Conservation (phyloP, 2,329 filamentous ascomycete species). For the Fusarium sp. region DNA sequence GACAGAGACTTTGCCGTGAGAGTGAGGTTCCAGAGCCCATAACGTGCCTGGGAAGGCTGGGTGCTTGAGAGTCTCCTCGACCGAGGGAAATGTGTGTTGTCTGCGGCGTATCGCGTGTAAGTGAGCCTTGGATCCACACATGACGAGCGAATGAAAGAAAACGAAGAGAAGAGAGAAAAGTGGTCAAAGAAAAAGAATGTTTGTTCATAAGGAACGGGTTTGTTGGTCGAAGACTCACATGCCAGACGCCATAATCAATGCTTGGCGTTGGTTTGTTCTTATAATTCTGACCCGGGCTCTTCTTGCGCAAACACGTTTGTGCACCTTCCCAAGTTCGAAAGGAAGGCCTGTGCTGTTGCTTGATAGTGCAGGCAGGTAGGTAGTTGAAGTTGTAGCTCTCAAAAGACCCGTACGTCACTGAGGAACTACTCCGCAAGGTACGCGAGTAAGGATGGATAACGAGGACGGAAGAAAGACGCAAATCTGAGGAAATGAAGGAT, state of each 20-base stretch:
- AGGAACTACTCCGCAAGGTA: neutral
- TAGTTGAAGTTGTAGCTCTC: neutral
- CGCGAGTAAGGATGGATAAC: neutral
- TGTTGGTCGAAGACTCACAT: constrained; percentile 23
- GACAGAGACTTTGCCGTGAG: constrained; percentile 69
- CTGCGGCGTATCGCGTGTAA: constrained; percentile 26
- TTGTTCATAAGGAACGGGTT: neutral
- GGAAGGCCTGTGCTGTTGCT: neutral
- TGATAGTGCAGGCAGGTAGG: too few relatives aligned
- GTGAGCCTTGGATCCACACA: constrained; percentile 9
- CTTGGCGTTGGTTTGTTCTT: constrained; percentile 25
- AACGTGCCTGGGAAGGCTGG: constrained; percentile 74
- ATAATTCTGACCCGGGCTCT: neutral
- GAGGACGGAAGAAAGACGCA: too few relatives aligned
- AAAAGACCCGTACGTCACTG: constrained; percentile 5
- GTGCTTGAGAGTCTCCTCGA: constrained; percentile 70
- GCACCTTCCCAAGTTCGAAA: neutral
- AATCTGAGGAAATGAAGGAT: neutral
- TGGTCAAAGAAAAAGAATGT: neutral
- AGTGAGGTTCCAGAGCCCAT: constrained; percentile 76
- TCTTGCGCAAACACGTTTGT: constrained; percentile 19
- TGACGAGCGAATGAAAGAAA: neutral
- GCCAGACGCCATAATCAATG: constrained; percentile 18
- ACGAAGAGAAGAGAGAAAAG: neutral
- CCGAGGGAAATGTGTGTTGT: constrained; percentile 52